A percentile compares a stretch with the other conserved stretches of the same genome.
phyloP scores from a whole-genome alignment of 2,329 filamentous ascomycete genomes.

The Nectriaceae sp. region DNA sequence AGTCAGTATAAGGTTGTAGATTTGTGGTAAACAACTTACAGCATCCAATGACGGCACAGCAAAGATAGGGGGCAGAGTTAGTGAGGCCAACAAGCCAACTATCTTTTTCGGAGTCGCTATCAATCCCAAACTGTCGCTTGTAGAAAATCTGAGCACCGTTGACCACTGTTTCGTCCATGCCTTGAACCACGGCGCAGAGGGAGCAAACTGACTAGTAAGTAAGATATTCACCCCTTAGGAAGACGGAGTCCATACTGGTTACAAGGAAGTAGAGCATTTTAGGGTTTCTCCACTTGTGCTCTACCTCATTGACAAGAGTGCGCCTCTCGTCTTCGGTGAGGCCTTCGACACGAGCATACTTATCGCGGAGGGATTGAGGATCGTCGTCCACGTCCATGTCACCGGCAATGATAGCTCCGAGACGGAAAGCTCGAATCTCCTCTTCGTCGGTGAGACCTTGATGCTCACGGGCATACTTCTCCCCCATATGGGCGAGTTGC shows the following conservation, averaged over 20 bases:
- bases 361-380: constrained; percentile 19
- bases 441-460: constrained; percentile 56
- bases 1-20: not conserved
- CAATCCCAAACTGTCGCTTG: constrained; percentile 61
- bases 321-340: constrained; percentile 60
- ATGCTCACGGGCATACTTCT: constrained; percentile 54
- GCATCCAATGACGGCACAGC: constrained; percentile 67
- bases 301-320: constrained; percentile 60
- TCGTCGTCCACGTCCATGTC: constrained; percentile 40
- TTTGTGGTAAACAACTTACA: constrained; percentile 47
- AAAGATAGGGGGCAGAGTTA: constrained; percentile 64
- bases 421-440: constrained; percentile 59
- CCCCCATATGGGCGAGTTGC: constrained; percentile 57
- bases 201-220: constrained; percentile 52
- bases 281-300: constrained; percentile 70
- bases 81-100: constrained; percentile 63
- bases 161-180: constrained; percentile 65
- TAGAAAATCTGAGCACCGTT: constrained; percentile 69
- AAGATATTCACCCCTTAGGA: too few species aligned
- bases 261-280: constrained; percentile 66
- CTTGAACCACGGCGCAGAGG: constrained; percentile 59
- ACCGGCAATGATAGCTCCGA: constrained; percentile 60
- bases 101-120: constrained; percentile 47
- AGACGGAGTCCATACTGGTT: constrained; percentile 36
- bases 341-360: constrained; percentile 51